phyloP scores from a whole-genome alignment of 225 moss, liverwort and hornwort species.

The Physcomitrellopsis africana region DNA sequence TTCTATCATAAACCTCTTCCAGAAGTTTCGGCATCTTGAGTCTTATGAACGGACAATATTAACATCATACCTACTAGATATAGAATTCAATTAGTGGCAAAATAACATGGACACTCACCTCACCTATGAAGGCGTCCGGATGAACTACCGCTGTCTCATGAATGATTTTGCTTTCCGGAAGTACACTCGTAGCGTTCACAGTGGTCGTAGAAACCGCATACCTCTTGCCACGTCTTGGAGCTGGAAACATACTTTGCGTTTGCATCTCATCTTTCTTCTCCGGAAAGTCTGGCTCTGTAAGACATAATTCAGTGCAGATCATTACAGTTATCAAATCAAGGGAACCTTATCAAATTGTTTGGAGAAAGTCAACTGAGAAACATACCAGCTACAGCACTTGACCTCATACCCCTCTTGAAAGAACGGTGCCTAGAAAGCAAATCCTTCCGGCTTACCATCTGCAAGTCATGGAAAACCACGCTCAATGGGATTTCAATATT shows the following conservation, averaged over 20 bases:
- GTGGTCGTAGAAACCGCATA: slow-evolving; percentile 35
- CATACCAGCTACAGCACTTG: slow-evolving; percentile 59
- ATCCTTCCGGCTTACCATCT: slow-evolving; percentile 26
- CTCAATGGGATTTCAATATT: slow-evolving; percentile 7
- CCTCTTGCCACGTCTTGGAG: slow-evolving; percentile 32
- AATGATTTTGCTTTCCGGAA: slow-evolving; percentile 55
- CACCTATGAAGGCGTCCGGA: slow-evolving; percentile 79
- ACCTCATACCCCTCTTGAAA: slow-evolving; percentile 43
- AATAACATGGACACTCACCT: slow-evolving; percentile 54
- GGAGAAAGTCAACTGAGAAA: slow-evolving; percentile 2
- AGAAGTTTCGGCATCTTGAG: slow-evolving; percentile 16
- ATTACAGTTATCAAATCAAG: slow-evolving; percentile 4
- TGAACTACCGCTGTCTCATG: slow-evolving; percentile 86
- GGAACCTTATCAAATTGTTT: neutral
- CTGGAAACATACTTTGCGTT: slow-evolving; percentile 32
- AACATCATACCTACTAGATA: neutral
- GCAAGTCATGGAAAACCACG: slow-evolving; percentile 27
- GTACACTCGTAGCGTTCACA: slow-evolving; percentile 42
- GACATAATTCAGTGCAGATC: slow-evolving; percentile 6
- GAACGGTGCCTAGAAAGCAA: slow-evolving; percentile 30
- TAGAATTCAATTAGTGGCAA: neutral
- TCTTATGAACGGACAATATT: neutral
- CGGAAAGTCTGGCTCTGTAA: slow-evolving; percentile 55
- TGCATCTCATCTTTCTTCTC: slow-evolving; percentile 49
- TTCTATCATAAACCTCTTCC: neutral